Conservation (phyloP, 2,329 filamentous ascomycete genomes). For the Xylariomycetidae sp. region DNA sequence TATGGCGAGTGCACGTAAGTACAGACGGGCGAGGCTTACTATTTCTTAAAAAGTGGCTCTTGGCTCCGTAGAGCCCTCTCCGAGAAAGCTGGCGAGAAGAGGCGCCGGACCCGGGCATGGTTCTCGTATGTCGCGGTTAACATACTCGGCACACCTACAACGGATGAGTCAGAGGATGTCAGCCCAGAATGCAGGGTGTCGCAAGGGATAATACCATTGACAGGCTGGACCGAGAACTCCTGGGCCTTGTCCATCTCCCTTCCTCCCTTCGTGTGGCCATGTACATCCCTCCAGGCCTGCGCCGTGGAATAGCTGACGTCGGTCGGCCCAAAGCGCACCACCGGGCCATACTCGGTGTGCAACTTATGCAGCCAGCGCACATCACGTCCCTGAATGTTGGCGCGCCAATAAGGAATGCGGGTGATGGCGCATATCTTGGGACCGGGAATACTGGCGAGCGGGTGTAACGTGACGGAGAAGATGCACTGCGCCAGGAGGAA, state of each 20-base stretch:
- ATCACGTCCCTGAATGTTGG: too few relatives aligned
- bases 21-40: constrained; percentile 2
- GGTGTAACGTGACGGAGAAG: too few relatives aligned
- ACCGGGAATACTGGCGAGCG: too few relatives aligned
- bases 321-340: neutral
- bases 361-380: too few relatives aligned
- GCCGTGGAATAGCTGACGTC: neutral
- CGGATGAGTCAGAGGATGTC: too few relatives aligned
- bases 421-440: too few relatives aligned
- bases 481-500: too few relatives aligned
- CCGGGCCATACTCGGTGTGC: neutral
- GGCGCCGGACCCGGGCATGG: constrained; percentile 10
- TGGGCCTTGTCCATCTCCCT: neutral
- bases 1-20: neutral
- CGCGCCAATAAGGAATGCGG: too few relatives aligned
- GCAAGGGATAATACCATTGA: too few relatives aligned
- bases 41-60: constrained; percentile 10
- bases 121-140: constrained; percentile 4
- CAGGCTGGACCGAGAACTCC: neutral
- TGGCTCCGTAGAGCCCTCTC: constrained; percentile 9
- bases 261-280: neutral
- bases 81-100: constrained; percentile 10
- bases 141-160: constrained; percentile 7
- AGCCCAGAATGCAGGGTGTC: too few relatives aligned
- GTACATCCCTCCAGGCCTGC: neutral